Evolutionary conservation across 2,329 filamentous ascomycete species (phyloP), one percentile per base, ranked within the genome.

Genomic region (Calonectria pteridis): DNA sequence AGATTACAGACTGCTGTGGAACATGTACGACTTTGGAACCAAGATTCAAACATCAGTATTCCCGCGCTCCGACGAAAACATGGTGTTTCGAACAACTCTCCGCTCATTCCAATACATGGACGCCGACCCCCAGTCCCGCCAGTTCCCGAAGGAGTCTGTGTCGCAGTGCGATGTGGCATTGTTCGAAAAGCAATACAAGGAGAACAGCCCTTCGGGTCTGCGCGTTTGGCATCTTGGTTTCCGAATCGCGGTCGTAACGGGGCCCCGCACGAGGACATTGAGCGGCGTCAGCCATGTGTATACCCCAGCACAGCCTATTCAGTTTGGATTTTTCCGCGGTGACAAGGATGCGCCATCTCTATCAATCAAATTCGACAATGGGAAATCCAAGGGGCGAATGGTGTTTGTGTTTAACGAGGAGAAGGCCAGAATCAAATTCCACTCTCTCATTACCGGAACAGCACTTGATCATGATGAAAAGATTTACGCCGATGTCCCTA

Each of bases 21-120:
- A 92, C 78, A 95, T 97, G 84, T 95, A 95, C 77, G 95, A 98
- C 73, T 96, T 97, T 82, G 94, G 94, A 31, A 90, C 90, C 76
- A 95, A 94, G 79, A 91, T 96, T 2, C 93, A 95, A 80, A 88
- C 89, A 31, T 94, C 91, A 66, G 87, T 98, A 51, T 91, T 91
- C 43, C 91, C 92, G 9, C 90, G 91, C 50, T 87, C 88, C 35
- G 93, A 94, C 67, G 96, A 98, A 84, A 87, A 87, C 2, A 84
- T 93, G 70, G 88, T 94, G 2, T 95, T 94, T 81, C 91, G 93
- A 78, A 89, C 91, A 10, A 92, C 90, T 1, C 86, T 98, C 11
- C 91, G 91, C 55, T 90, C 93, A 31, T 95, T 97, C 76, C 94
- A 96, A 79, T 97, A 96, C 82, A 93, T 95, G 80, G 95, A 97